Evolutionary conservation across 179 eudicot species (phyloP).

Genomic region (Silene noctiflora): DNA sequence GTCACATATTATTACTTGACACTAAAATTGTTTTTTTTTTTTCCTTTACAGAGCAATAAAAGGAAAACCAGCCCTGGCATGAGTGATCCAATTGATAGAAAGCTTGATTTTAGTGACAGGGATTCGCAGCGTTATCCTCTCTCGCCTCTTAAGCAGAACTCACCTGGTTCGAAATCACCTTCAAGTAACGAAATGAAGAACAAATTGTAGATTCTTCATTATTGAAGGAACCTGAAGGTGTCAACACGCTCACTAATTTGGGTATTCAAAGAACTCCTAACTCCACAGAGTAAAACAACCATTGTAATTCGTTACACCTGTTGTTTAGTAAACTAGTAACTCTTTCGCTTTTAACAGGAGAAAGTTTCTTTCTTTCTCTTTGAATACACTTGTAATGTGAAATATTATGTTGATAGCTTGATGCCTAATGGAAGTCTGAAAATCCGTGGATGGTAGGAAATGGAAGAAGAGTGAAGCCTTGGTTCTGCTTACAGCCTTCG

Average conservation of each 20-base stretch:
- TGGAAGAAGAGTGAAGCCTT: too few relatives aligned
- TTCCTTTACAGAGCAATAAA: constrained; percentile 53
- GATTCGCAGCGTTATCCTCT: constrained; percentile 54
- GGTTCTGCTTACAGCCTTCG: too few relatives aligned
- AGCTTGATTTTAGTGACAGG: constrained; percentile 43
- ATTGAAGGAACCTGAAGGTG: background rate
- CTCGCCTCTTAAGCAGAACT: constrained; percentile 51
- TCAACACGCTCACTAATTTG: too few relatives aligned
- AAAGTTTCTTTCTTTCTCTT: background rate
- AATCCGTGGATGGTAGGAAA: too few relatives aligned
- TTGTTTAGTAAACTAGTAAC: too few relatives aligned
- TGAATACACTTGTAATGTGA: background rate
- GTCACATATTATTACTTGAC: too few relatives aligned
- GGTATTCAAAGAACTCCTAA: too few relatives aligned
- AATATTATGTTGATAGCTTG: too few relatives aligned
- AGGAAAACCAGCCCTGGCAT: constrained; percentile 58
- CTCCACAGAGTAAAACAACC: too few relatives aligned
- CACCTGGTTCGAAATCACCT: constrained; percentile 41
- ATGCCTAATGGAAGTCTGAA: too few relatives aligned
- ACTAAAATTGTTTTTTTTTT: too few relatives aligned
- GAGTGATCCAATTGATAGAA: constrained; percentile 51
- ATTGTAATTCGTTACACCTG: too few relatives aligned
- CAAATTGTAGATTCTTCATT: background rate
- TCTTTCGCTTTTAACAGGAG: background rate
- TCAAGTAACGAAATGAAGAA: constrained; percentile 17